Conservation (phyloP, 371 early-diverging fungal species). For the Syncephalastrum sp. region DNA sequence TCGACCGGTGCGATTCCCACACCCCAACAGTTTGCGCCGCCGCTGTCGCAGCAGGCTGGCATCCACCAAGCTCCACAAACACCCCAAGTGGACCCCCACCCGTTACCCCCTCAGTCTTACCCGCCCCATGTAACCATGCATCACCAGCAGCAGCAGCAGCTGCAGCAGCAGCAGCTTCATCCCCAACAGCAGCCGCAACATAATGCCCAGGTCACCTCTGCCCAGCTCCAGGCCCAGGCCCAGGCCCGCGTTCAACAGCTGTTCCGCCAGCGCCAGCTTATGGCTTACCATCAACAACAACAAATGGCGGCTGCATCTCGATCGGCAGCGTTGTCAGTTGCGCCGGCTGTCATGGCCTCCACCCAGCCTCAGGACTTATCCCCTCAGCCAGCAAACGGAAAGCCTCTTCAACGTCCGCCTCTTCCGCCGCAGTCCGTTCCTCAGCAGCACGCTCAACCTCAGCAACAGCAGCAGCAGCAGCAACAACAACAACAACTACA, state of each 20-base stretch:
- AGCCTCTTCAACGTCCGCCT: not conserved
- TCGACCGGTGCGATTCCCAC: constrained; percentile 15
- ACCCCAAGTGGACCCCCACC: constrained; percentile 1
- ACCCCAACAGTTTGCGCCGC: constrained; percentile 8
- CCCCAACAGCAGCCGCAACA: constrained; percentile 1
- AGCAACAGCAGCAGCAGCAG: constrained; percentile 4
- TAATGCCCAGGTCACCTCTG: constrained; percentile 3
- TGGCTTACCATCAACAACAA: constrained; percentile 1
- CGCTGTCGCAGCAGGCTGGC: constrained; percentile 3
- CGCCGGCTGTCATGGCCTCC: not conserved
- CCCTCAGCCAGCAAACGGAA: constrained; percentile 2
- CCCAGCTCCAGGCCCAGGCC: constrained; percentile 4
- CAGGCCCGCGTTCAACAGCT: constrained; percentile 2
- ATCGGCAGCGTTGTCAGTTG: not conserved
- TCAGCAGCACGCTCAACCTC: not conserved
- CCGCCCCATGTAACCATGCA: constrained; percentile 4
- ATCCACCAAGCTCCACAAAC: constrained; percentile 6
- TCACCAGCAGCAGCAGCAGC: constrained; percentile 16
- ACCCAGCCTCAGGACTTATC: constrained; percentile 2
- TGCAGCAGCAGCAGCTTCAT: constrained; percentile 11
- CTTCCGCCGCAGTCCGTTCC: no score
- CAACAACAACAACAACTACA: constrained; percentile 4
- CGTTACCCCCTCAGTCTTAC: not conserved
- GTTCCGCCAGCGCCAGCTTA: constrained; percentile 1
- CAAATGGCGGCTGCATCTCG: not conserved